Base-by-base conservation (phyloP, 2,329 filamentous ascomycete species). In the Fusarium austroafricanum region DNA sequence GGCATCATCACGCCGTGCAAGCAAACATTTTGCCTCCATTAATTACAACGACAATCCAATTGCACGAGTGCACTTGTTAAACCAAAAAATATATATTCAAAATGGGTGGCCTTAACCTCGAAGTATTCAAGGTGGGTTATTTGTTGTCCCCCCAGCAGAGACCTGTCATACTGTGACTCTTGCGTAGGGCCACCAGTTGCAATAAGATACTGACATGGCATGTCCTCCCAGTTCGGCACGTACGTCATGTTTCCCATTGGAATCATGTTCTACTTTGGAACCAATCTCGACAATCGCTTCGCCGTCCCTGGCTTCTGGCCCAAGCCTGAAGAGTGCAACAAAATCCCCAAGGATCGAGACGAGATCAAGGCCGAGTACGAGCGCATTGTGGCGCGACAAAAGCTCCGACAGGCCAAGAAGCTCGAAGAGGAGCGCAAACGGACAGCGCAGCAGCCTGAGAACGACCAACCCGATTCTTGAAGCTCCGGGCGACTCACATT, bases 231-330 rank as follows among this genome's bases (percentile, higher is more conserved):
- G 95, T 99, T 99, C 80, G 94, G 95, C 83, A 92, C 96, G 87
- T 99, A 99, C 84, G 90, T 99, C 83, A 91, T 97, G 87, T 99
- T 99, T 82, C 96, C 96, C 18, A 98, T 99, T 75, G 94, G 93
- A 74, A 94, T 96, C 85, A 99, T 99, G 96, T 98, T 96, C 86
- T 99, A 99, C 84, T 99, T 98, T 80, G 96, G 96, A 78, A 97
- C 94, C 57, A 99, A 99, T 80, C 92, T 99, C 77, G 96, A 99
- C 81, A 87, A 91, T 71, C 91, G 93, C 68, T 99, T 99, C 84
- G 83, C 87, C 46, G 93, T 98, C 2, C 90, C 92, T 21, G 92
- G 91, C 59, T 99, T 99, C 85, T 99, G 96, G 96, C 96, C 96
- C 28, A 93, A 90, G 75, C 84, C 89, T 6, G 90, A 92, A 67